Base-by-base conservation (phyloP, 2,329 filamentous ascomycete genomes). In the Colletotrichum lupini region DNA sequence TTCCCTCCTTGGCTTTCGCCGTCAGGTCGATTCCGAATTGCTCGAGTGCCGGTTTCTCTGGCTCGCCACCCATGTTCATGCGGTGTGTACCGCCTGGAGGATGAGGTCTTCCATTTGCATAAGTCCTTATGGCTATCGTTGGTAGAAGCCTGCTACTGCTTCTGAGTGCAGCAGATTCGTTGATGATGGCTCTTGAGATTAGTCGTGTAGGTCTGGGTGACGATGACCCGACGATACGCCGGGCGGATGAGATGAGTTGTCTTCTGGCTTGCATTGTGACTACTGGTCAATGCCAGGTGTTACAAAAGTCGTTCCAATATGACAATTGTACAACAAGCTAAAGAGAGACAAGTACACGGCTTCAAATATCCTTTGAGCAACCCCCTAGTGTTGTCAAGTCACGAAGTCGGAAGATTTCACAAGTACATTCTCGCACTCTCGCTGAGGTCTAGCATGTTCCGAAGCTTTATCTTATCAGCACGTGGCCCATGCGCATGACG, bases 21-120 rank as follows among this genome's bases (percentile, higher is more conserved):
- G 97, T 98, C 66, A 99, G 87, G 81, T 99, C 96, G 74, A 98
- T 88, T 71, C 97, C 97, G 79, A 92, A 99, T 82, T 97, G 91
- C 82, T 98, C 96, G 64, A 98, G 85, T 0, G 97, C 95, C 2
- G 95, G 87, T 83, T 98, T 98, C 82, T 98, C 87, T 57, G 89
- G 88, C 77, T 89, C 90, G 32, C 87, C 91, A 68, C 94, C 90
- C 81, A 98, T 84, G 80, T 98, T 92, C 95, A 98, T 98, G 76
- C 93, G 93, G 83, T 98, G 95, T 1, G 95, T 98, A 68, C 95
- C 95, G 63, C 96, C 96, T 0, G 96, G 95, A 1, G 95, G 95
- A 76, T 97, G 94, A 75, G 95, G 94, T 73, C 93, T 87, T 78
- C 93, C 92, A 86, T 91, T 92, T 72, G 92, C 88, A 83, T 93